Base-by-base conservation (phyloP, 805 yeast species). In the Wickerhamomyces chaumierensis region DNA sequence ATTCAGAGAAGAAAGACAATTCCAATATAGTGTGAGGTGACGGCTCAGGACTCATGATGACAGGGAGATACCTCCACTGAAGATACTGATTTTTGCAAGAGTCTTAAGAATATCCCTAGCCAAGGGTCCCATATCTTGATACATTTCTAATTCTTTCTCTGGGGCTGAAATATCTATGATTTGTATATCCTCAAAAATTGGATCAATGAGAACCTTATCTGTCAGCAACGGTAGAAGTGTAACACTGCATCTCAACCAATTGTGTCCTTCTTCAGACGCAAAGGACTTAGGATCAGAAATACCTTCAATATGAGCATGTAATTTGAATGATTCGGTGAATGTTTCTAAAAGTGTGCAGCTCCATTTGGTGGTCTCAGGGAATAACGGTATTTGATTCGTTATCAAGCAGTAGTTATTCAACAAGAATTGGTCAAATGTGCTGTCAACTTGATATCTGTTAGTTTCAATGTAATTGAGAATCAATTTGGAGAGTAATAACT, bases 201-300 rank as follows among this genome's bases (percentile, higher is more conserved):
- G 51, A 33, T 52, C 56, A 32, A 37, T 17, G 29, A 41, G 44
- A 5, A 49, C 48, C 1, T 16, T 32, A 5, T 46, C 43, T n/a
- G 48, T 39, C 16, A 48, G 29, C 3, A 40, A 37, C 9, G 52
- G 58, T 15, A 53, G 28, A 23, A 45, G 44, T 2, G 53, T 51
- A 2, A 53, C 29, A 7, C 47, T 29, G 34, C 58, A 53, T 29
- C 56, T 48, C 8, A 51, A 43, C 57, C 56, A 53, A 23, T 19
- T 27, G 18, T 44, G 47, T 5, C 38, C 46, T 13, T 42, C 34
- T 3, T 39, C 31, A 1, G 58, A 52, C 2, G 29, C 16, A 8
- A 51, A 3, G 7, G 16, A 18, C 5, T 44, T 43, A 9, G 36
- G 17, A 14, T 48, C 45, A 13, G 12, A 25, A 11, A 13, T 7